Evolutionary conservation across 2,329 filamentous ascomycete species (phyloP).

Genomic region (Phialemoniopsis sp.): DNA sequence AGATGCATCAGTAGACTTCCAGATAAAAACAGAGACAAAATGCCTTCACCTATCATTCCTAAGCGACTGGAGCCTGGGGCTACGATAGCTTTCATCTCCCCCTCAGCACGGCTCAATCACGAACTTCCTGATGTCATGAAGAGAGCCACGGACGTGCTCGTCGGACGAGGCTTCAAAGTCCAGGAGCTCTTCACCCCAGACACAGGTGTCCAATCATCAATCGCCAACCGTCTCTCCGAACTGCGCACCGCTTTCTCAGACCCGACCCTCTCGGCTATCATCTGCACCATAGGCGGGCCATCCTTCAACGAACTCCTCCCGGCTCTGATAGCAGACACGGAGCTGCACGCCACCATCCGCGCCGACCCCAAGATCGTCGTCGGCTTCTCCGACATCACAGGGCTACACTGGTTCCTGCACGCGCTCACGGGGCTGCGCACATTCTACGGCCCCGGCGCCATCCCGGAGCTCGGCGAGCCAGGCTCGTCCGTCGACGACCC

Average conservation of each 20-base stretch:
- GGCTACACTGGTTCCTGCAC: constrained; percentile 35
- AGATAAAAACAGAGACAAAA: no score
- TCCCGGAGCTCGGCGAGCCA: constrained; percentile 31
- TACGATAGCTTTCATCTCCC: constrained; percentile 34
- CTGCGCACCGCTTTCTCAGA: constrained; percentile 31
- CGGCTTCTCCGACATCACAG: constrained; percentile 36
- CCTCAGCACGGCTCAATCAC: constrained; percentile 30
- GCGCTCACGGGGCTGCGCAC: constrained; percentile 31
- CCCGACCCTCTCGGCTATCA: constrained; percentile 24
- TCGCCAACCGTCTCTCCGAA: constrained; percentile 29
- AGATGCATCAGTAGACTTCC: no score
- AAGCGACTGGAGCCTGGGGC: constrained; percentile 21
- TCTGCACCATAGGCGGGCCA: constrained; percentile 33
- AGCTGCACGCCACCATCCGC: constrained; percentile 24
- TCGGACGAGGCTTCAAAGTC: constrained; percentile 25
- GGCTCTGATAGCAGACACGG: constrained; percentile 25
- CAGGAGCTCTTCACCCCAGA: constrained; percentile 23
- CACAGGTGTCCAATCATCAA: constrained; percentile 22
- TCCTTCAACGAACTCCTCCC: constrained; percentile 34
- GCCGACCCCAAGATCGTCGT: constrained; percentile 34
- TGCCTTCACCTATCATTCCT: no score
- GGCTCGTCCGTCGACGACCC: constrained; percentile 18
- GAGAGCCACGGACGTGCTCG: constrained; percentile 23
- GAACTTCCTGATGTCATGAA: constrained; percentile 18
- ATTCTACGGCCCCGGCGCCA: constrained; percentile 35